phyloP scores from a whole-genome alignment of 169 alveolate genomes.

The Cryptosporidium viatorum region DNA sequence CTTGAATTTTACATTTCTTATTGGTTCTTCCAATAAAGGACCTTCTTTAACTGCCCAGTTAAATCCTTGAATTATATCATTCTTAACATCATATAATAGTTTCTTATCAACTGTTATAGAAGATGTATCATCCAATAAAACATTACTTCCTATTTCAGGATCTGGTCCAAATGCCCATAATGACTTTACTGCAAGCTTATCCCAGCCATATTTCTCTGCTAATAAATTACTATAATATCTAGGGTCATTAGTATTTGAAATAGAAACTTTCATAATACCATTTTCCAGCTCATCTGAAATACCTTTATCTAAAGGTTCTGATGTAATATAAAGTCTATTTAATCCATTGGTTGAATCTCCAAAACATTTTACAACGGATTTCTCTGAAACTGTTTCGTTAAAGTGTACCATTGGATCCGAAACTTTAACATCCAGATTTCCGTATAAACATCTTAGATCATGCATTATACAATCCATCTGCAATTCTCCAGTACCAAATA shows the following conservation, averaged over 20 bases:
- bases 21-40: conserved; percentile 97
- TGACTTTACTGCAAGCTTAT: conserved; percentile 93
- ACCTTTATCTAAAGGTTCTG: conserved; percentile 95
- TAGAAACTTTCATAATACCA: conserved; percentile 82
- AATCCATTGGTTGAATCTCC: conserved; percentile 96
- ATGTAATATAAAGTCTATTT: conserved; percentile 92
- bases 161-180: conserved; percentile 99
- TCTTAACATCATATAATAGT: conserved; percentile 83
- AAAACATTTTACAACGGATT: conserved; percentile 94
- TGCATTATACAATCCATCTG: conserved; percentile 97
- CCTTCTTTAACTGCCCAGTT: conserved; percentile 99
- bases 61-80: conserved; percentile 95
- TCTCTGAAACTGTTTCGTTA: conserved; percentile 95
- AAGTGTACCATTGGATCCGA: conserved; percentile 95
- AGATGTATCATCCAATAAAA: conserved; percentile 95
- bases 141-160: conserved; percentile 89
- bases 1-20: conserved; percentile 91
- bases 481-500: conserved; percentile 99
- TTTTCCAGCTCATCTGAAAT: conserved; percentile 89
- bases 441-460: conserved; percentile 96
- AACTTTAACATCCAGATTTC: conserved; percentile 98
- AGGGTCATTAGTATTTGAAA: conserved; percentile 73
- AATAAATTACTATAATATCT: conserved; percentile 80
- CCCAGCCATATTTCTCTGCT: conserved; percentile 94
- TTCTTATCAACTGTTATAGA: conserved; percentile 92